Percentiles rank a stretch among this genome's conserved stretches.
These are phyloP conservation scores for Exophiala alcalophila DNA, from an alignment of 2,329 filamentous ascomycete species.

Conservation along the genomic window DNA sequence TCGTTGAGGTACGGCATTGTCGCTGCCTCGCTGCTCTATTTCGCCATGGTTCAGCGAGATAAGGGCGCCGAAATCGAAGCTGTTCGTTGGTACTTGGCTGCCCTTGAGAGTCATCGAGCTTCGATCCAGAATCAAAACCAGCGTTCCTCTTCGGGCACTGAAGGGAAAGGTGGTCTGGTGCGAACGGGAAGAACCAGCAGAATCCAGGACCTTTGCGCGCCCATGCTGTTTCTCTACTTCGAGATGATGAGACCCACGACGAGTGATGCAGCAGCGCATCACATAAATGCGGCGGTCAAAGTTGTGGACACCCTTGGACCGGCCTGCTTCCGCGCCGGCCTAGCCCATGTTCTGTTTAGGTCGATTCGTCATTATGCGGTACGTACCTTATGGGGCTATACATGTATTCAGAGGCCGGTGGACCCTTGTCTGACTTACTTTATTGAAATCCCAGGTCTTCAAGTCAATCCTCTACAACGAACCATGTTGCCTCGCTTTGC, in stretches of 20 bases:
- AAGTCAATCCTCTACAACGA: constrained; percentile 4
- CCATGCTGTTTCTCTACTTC: constrained; percentile 9
- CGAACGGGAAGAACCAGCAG: not conserved
- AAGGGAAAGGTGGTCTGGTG: not conserved
- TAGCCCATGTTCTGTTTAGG: constrained; percentile 4
- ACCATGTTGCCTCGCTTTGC: constrained; percentile 3
- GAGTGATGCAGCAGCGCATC: not conserved
- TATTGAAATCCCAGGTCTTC: constrained; percentile 3
- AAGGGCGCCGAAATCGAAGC: constrained; percentile 8
- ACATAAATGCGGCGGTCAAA: constrained; percentile 1
- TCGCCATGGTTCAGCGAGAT: constrained; percentile 1
- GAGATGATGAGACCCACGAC: constrained; percentile 6
- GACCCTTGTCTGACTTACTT: no score
- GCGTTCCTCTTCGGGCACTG: no score
- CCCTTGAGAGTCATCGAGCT: constrained; percentile 3
- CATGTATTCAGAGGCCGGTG: no score
- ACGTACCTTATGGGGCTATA: no score
- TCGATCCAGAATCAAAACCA: not conserved
- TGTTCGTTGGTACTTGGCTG: constrained; percentile 6
- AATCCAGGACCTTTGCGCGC: not conserved
- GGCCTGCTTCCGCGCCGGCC: not conserved
- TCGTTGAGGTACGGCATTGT: constrained; percentile 2
- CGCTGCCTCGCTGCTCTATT: constrained; percentile 3
- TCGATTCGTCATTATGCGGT: constrained; percentile 8
- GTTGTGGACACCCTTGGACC: not conserved